Base-by-base conservation (phyloP, 2,329 filamentous ascomycete species). In the Neonectria punicea region DNA sequence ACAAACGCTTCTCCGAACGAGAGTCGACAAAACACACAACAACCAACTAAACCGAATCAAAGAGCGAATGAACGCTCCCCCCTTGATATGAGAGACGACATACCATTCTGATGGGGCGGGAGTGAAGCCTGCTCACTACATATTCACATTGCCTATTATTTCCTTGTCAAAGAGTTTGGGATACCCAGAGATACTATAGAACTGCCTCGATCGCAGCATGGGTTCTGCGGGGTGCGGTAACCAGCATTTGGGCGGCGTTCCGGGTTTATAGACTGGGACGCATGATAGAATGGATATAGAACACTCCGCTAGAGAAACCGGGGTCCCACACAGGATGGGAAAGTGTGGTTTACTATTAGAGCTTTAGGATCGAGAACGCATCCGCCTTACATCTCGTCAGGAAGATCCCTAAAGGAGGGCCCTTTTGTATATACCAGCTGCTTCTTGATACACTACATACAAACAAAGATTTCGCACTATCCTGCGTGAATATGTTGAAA, bases 231-330 rank as follows among this genome's bases (percentile, higher is more conserved):
- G 39, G 32, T 20, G 39, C 16, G 30, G 30, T 56, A 43, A 56
- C 39, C 11, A 20, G 44, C 56, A 56, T 64, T 43, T 53, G 46
- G 53, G 32, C 47, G 62, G 62, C 57, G 62, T 65, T 61, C 47
- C 16, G 62, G 58, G 10, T 57, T 32, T 14, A 53, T 32, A 46
- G 51, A 56, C 51, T 34, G 22, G 43, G 34, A 53, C 30, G 32
- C 43, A 16, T 14, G 32, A 63, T 58, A 53, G 53, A 58, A 30
- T 39, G 49, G 34, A 47, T 63, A 51, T 54, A 53, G 14, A 53
- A 49, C 10, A 20, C 32, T 28, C n/a, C 39, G 18, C 20, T 30
- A 16, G 36, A 46, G 34, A 46, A 53, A 3, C 18, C 22, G n/a
- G 49, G 39, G 20, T 22, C 36, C 39, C 39, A 16, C n/a, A 28